These are phyloP conservation scores for Mycena sp. DNA, from an alignment of 1,284 basidiomycete species.

Conservation along the genomic window DNA sequence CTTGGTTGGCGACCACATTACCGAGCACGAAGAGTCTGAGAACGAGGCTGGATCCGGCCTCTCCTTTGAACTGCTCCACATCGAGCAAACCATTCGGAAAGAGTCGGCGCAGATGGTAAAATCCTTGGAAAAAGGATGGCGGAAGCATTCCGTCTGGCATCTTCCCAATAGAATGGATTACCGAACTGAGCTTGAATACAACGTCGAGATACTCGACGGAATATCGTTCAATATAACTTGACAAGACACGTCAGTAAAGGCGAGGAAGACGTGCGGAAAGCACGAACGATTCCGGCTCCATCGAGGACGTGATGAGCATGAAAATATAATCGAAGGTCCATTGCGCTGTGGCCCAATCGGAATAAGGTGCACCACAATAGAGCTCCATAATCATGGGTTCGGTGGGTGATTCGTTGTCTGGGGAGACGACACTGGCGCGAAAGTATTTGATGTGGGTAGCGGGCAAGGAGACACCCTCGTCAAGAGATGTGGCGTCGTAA, in stretches of 20 bases:
- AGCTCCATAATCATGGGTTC: not conserved
- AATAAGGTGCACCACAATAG: slow-evolving; percentile 9
- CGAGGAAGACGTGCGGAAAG: not conserved
- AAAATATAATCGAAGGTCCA: slow-evolving; percentile 20
- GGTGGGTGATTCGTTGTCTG: not conserved
- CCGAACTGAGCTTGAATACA: slow-evolving; percentile 4
- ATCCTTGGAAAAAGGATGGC: slow-evolving; percentile 14
- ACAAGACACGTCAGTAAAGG: not conserved
- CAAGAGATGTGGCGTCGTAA: not conserved
- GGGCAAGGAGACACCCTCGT: not conserved
- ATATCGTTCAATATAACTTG: slow-evolving; percentile 4
- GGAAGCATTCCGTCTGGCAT: slow-evolving; percentile 21
- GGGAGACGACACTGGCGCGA: slow-evolving; percentile 5
- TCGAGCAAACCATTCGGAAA: slow-evolving; percentile 17
- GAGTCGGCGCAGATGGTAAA: slow-evolving; percentile 17
- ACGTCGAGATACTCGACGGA: slow-evolving; percentile 13
- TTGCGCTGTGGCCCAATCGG: slow-evolving; percentile 3
- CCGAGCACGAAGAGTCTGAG: slow-evolving; percentile 41
- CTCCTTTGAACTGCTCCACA: slow-evolving; percentile 1
- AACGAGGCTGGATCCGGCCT: slow-evolving; percentile 2
- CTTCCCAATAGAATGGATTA: slow-evolving; percentile 3
- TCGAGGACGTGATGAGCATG: slow-evolving; percentile 6
- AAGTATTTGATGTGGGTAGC: not conserved
- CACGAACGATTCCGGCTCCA: slow-evolving; percentile 6
- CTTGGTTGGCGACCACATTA: slow-evolving; percentile 35